phyloP scores from a whole-genome alignment of 2,329 filamentous ascomycete genomes.

The Rutstroemia sp. region DNA sequence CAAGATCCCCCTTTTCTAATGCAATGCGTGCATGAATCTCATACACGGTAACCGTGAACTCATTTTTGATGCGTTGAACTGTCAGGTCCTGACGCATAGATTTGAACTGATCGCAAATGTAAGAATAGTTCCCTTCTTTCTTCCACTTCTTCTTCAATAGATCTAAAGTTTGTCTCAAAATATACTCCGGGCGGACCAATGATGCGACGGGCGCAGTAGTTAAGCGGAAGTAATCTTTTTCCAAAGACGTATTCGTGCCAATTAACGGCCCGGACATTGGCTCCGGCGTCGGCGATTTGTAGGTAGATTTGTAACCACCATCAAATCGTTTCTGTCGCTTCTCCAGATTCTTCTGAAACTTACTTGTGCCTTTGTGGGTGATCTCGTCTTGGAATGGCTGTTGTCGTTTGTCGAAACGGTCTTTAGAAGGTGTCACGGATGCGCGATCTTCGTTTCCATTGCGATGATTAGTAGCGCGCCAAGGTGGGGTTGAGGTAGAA shows the following conservation, averaged over 20 bases:
- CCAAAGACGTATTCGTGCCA: conserved; percentile 74
- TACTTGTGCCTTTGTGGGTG: conserved; percentile 58
- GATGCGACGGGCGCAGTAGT: conserved; percentile 84
- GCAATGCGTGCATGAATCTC: conserved; percentile 97
- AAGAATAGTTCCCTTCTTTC: conserved; percentile 86
- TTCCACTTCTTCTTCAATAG: conserved; percentile 92
- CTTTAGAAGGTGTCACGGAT: conserved; percentile 33
- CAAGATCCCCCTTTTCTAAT: conserved; percentile 94
- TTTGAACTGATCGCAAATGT: conserved; percentile 99
- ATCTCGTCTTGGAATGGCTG: conserved; percentile 40
- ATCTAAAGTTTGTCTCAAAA: conserved; percentile 79
- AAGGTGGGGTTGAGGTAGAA: conserved; percentile 51
- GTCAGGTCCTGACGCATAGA: conserved; percentile 96
- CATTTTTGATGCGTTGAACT: conserved; percentile 92
- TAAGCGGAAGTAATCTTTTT: conserved; percentile 92
- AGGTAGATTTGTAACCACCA: conserved; percentile 50
- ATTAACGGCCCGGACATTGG: conserved; percentile 65
- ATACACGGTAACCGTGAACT: conserved; percentile 94
- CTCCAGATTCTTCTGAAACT: conserved; percentile 81
- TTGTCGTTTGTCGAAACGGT: conserved; percentile 38
- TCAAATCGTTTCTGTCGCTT: conserved; percentile 87
- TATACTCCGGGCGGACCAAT: conserved; percentile 73
- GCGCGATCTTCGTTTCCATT: conserved; percentile 66
- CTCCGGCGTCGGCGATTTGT: conserved; percentile 49
- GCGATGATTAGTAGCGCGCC: conserved; percentile 62